Conservation (phyloP, 1,284 basidiomycete genomes). For the Malassezia psittaci region DNA sequence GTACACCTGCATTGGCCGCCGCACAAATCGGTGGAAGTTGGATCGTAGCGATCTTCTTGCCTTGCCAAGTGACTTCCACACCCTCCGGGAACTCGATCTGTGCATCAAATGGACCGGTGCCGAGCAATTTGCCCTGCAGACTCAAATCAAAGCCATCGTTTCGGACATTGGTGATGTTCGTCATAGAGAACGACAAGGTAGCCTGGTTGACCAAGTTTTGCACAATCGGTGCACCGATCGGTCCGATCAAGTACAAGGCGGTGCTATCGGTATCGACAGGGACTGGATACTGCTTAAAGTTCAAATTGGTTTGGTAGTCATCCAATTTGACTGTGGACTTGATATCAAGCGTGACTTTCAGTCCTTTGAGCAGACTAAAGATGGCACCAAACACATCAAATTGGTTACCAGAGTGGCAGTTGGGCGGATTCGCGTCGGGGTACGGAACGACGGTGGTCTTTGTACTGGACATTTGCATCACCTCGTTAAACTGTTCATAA, state of each 20-base stretch:
- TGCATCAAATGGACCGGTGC: slow-evolving; percentile 51
- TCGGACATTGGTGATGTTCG: slow-evolving; percentile 57
- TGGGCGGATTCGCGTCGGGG: slow-evolving; percentile 48
- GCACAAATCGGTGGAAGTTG: slow-evolving; percentile 62
- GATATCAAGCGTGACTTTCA: slow-evolving; percentile 54
- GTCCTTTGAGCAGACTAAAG: slow-evolving; percentile 56
- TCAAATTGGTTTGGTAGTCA: slow-evolving; percentile 53
- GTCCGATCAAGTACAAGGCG: slow-evolving; percentile 61
- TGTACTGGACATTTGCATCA: slow-evolving; percentile 56
- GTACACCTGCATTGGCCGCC: slow-evolving; percentile 60
- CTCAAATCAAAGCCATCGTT: slow-evolving; percentile 46
- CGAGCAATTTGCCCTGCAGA: slow-evolving; percentile 38
- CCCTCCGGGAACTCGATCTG: slow-evolving; percentile 49
- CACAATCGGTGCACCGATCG: slow-evolving; percentile 54
- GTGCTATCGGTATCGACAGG: slow-evolving; percentile 60
- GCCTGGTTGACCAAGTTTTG: slow-evolving; percentile 61
- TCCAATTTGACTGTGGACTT: slow-evolving; percentile 32
- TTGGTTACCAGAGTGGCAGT: slow-evolving; percentile 54
- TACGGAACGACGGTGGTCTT: slow-evolving; percentile 55
- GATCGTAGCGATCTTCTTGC: slow-evolving; percentile 60
- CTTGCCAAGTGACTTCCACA: slow-evolving; percentile 59
- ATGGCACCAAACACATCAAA: slow-evolving; percentile 54
- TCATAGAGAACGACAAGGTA: slow-evolving; percentile 55
- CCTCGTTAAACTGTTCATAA: slow-evolving; percentile 55
- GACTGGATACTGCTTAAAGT: slow-evolving; percentile 59